Evolutionary conservation across 495 filamentous ascomycete species (phyloP), one percentile per base, ranked within the genome.

Genomic region (Daldinia loculata): DNA sequence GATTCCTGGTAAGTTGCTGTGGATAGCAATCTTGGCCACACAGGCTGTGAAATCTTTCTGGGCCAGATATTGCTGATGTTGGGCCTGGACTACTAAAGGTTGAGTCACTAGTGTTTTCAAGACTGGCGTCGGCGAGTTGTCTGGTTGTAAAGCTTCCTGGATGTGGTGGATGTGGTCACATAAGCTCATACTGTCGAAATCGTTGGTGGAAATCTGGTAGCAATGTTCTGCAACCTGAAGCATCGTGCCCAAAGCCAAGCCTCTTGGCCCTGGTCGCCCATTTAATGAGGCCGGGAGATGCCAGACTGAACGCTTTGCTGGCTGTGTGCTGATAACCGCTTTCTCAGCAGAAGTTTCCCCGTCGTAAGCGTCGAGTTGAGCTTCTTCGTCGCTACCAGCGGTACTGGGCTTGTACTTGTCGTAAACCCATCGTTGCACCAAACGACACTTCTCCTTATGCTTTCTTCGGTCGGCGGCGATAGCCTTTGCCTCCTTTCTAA

Each of bases 161-260:
- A 69, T 66, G 15, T 65, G 30, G 12, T 26, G 7, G 2, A 72
- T 24, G 27, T 72, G 70, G 0, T 62, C 56, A 7, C 38, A 61
- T 2, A 72, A 11, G 15, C 9, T 22, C 70, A 72, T 69, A 19
- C 17, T 57, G 50, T 69, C 70, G 32, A 72, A 66, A 6, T 65
- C 56, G 6, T 15, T 3, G 14, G 11, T 12, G 1, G 65, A 56
- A 11, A 56, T 2, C 12, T 32, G n/a, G 55, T 61, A 61, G 41
- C 48, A 24, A 6, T 53, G 8, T n/a, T 58, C 22, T 0, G 61
- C 61, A 5, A 36, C 24, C 6, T 17, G 14, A 6, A 72, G 50
- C 65, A 72, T 72, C 11, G 29, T 64, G 6, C 32, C 12, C 3
- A 68, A 30, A 0, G 48, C 63, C 48, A 62, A 41, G 2, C 43